Base-by-base conservation (phyloP, 1,284 basidiomycete genomes). In the Vanrija sp. region DNA sequence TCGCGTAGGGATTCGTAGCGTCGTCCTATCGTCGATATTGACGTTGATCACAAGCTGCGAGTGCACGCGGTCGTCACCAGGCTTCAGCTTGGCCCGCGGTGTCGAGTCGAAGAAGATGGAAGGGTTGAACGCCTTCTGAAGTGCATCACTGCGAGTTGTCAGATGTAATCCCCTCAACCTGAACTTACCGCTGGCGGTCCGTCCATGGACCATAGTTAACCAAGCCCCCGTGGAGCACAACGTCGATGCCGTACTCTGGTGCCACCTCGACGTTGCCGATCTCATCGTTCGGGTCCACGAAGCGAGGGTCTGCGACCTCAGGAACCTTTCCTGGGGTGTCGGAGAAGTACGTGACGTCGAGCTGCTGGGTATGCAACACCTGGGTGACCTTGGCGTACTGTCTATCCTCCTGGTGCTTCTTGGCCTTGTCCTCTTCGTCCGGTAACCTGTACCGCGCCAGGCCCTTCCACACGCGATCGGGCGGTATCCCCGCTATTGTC, bases 141-240 rank as follows among this genome's bases (percentile, higher is more conserved):
- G 74, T 49, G 88, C 83, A 16, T 79, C 82, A 44, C 31, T 31
- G 31, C 12, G 31, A 31, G 31, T 14, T 31, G 31, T 31, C 31
- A 31, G 31, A n/a, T 35, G 36, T 39, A 10, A 18, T 57, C 76
- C 57, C 67, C 85, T 86, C 9, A 1, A 31, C 31, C 2, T 4
- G 12, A 12, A 31, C 31, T 31, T 14, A 31, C 31, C 90, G 80
- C 73, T 94, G 92, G 24, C 91, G 81, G 75, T 97, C 93, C 19
- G 90, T 85, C 93, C 93, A 97, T 4, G 93, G 93, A 0, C 93
- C 93, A 68, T 96, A 96, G 31, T 84, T 83, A 41, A 95, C 63
- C 25, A 80, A 74, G 0, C 89, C 92, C 16, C 85, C 84, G 56
- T 83, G 79, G 10, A 95, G 77, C 18, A 84, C 81, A n/a, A 96